Evolutionary conservation across 306 rosid species (phyloP), one percentile per base, ranked within the genome.

Genomic region (Abrus precatorius): DNA sequence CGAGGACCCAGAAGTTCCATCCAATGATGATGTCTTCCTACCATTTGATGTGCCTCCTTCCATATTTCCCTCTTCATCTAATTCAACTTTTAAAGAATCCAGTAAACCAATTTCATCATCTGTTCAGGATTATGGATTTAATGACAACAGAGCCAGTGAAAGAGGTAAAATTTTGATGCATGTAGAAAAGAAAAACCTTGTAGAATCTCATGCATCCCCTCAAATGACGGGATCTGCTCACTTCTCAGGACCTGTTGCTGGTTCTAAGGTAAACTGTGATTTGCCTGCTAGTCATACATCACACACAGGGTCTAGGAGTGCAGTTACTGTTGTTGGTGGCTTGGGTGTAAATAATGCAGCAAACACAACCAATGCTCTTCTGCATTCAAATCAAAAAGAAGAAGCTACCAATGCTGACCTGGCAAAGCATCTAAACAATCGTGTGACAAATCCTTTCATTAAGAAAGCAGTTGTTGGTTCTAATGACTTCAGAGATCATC

Each of bases 1-100:
- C 0, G 97, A 92, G 84, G 91, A 92, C 80, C 86, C 87, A 55
- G 98, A 90, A 56, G 79, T 96, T 82, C 98, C 99, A 41, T 82
- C 88, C 83, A 96, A 93, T 72, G 97, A 90, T 84, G 96, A 93
- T 49, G 88, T 91, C 77, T 83, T 88, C 82, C 86, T 92, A 72
- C 88, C 87, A 60, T 87, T 83, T 78, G 85, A 69, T 33, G 80
- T 63, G 14, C 86, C 89, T 38, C 85, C 81, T 67, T 70, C 86
- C 41, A 69, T 89, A 48, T 74, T 59, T 67, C 54, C 86, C 54
- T 76, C 43, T 56, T 36, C 72, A 5, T 56, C 76, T 44, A 78
- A 81, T 80, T 36, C 56, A 70, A 80, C 54, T 62, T 69, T 49
- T 76, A 78, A 76, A 67, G 86, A 75, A 73, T 78, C 74, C 69